Base-by-base conservation (phyloP, 495 filamentous ascomycete genomes). In the Aspergillus sclerotiicarbonarius region DNA sequence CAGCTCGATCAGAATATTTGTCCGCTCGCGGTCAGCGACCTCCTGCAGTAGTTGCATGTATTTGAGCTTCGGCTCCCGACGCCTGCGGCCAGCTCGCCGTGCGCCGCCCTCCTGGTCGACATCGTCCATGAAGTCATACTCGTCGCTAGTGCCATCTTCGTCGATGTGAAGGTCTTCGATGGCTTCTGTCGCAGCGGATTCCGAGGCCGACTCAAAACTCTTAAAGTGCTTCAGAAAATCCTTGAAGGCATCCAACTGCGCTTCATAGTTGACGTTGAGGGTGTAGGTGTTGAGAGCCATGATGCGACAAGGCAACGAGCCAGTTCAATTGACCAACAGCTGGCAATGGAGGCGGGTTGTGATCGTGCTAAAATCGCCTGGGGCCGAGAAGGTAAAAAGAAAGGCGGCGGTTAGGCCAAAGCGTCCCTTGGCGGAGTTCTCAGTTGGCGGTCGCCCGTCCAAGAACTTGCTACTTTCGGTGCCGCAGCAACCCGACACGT, bases 81-180 rank as follows among this genome's bases (percentile, higher is more conserved):
- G 73, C 62, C 66, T 70, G 62, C 66, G 66, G 45, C 70, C 70
- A 50, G 65, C 64, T 69, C 63, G 77, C 73, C 61, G 78, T 61
- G 62, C 76, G 65, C 64, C 73, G 51, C 58, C 71, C 58, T 61
- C 80, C 46, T 83, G 84, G 56, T 89, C 87, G 47, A 84, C 85
- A 72, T 96, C 89, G 65, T 96, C 90, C 89, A 96, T 90, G 72
- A 96, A 90, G 66, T 96, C 91, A 67, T 96, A 92, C 64, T 96
- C 92, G 67, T 97, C 92, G 74, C 89, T 92, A n/a, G 87, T 81
- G 62, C 87, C 86, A 76, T 92, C 89, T 56, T 87, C 92, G 71
- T 93, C 88, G 61, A 98, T 88, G 69, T 90, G 87, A 66, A 98
- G 81, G 51, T 89, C 87, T 58, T 90, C 84, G 32, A 98, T 75